Evolutionary conservation across 305 asterid genomes (phyloP), one percentile per base, ranked within the genome.

Genomic region (Solanum aculeatissimum): DNA sequence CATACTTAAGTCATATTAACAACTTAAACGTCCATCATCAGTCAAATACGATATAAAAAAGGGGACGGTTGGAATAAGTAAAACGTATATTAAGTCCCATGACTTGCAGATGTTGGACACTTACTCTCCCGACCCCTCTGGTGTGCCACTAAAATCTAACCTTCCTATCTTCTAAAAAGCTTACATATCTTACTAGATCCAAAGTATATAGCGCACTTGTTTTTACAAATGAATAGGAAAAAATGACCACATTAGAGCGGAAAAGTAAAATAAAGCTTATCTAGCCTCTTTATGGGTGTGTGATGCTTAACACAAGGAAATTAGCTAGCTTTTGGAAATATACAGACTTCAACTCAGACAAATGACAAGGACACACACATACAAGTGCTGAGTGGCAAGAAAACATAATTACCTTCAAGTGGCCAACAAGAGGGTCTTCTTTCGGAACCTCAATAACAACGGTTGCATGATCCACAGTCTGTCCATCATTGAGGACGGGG

Each of bases 351-450:
- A 78, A 78, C 47, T 78, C 65, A 53, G 82, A 53, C 18, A 29
- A 47, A 78, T 29, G 45, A 29, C n/a, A 53, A 51, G 82, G 82
- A 51, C 29, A 2, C 16, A 23, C 19, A 40, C 49, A 78, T 78
- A 53, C 82, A 78, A 29, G 47, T 53, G 49, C 49, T 53, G 53
- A 51, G 49, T 32, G 60, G 60, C 21, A 5, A 77, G 69, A 81
- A 51, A 86, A 80, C 55, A 79, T 23, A 62, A 84, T 89, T 87
- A 97, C 98, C 94, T 94, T 95, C 85, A 94, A 91, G 71, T 92
- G 98, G 65, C 93, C 94, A 86, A 97, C 98, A 77, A 95, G 98
- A 71, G 98, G 96, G 82, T 94, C 98, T 87, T 93, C 98, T 63
- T 85, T 92, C 87, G 90, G 90, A 86, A 91, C 57, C n/a, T 83